A percentile compares a stretch with the other conserved stretches of the same genome.
Evolutionary conservation across 2,329 filamentous ascomycete genomes (phyloP).

Genomic region (Fusarium sp.): DNA sequence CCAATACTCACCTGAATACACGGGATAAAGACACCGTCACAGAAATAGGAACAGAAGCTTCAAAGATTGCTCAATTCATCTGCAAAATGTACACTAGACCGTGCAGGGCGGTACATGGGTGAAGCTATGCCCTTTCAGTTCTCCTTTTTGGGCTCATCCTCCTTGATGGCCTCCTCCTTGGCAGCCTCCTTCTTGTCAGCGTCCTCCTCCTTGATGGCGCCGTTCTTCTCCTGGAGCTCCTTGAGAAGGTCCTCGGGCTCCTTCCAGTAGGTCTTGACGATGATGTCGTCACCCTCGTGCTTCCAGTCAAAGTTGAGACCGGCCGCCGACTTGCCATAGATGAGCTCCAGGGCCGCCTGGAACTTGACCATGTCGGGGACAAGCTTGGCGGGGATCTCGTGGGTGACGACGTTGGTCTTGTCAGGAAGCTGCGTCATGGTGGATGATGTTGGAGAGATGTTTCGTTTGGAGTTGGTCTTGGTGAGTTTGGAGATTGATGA

Average conservation of each 20-base stretch:
- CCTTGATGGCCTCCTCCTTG: background rate
- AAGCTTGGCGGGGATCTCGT: conserved; percentile 5
- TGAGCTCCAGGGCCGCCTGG: background rate
- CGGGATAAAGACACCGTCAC: background rate
- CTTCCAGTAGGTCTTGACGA: background rate
- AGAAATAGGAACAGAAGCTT: background rate
- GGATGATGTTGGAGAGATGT: background rate
- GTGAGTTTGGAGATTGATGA: background rate
- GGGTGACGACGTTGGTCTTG: background rate
- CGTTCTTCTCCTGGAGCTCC: conserved; percentile 4
- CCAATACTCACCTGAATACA: background rate
- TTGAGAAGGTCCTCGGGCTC: conserved; percentile 1
- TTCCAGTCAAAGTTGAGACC: conserved; percentile 6
- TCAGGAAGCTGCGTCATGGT: conserved; percentile 7
- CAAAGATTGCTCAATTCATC: background rate
- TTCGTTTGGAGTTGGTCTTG: background rate
- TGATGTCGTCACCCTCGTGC: background rate
- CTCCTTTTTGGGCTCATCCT: background rate
- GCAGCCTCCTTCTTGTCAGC: background rate
- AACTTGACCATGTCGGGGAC: conserved; percentile 7
- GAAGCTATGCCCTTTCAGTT: background rate
- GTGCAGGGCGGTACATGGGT: background rate
- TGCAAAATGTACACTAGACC: background rate
- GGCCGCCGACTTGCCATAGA: conserved; percentile 1
- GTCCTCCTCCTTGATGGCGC: background rate